phyloP scores from a whole-genome alignment of 2,329 filamentous ascomycete genomes.

The Emergomyces pasteurianus region DNA sequence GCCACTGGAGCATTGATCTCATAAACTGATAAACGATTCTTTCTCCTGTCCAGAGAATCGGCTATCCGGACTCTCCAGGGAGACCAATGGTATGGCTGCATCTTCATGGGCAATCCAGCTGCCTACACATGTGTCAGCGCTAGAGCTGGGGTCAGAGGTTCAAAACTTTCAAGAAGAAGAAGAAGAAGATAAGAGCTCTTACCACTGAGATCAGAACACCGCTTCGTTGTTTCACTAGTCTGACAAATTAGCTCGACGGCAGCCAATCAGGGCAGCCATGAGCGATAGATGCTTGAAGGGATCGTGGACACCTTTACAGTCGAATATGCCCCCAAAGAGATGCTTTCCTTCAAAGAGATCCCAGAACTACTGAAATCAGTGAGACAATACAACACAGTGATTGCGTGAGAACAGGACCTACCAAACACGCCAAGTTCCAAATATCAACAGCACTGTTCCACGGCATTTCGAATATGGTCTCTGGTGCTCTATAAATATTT shows the following conservation, averaged over 20 bases:
- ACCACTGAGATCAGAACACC: conserved; percentile 18
- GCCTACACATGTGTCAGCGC: conserved; percentile 11
- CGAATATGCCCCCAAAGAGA: conserved; percentile 13
- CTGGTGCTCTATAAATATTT: conserved; percentile 19
- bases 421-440: conserved; percentile 21
- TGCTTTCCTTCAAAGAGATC: conserved; percentile 9
- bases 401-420: background rate
- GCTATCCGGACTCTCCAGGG: conserved; percentile 13
- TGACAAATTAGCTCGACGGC: conserved; percentile 16
- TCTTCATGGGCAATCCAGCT: conserved; percentile 15
- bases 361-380: conserved; percentile 7
- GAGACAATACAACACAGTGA: background rate
- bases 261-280: conserved; percentile 18
- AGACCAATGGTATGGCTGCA: conserved; percentile 13
- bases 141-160: background rate
- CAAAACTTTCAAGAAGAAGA: background rate
- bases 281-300: conserved; percentile 18
- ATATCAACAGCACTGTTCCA: conserved; percentile 20
- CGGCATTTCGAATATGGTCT: conserved; percentile 17
- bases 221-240: conserved; percentile 18
- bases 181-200: conserved; percentile 1
- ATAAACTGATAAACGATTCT: conserved; percentile 25
- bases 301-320: conserved; percentile 13
- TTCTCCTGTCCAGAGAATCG: conserved; percentile 19
- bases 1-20: conserved; percentile 28